These are phyloP conservation scores for Sarcodon sp. DNA, from an alignment of 768 basidiomycete genomes.

Conservation along the genomic window DNA sequence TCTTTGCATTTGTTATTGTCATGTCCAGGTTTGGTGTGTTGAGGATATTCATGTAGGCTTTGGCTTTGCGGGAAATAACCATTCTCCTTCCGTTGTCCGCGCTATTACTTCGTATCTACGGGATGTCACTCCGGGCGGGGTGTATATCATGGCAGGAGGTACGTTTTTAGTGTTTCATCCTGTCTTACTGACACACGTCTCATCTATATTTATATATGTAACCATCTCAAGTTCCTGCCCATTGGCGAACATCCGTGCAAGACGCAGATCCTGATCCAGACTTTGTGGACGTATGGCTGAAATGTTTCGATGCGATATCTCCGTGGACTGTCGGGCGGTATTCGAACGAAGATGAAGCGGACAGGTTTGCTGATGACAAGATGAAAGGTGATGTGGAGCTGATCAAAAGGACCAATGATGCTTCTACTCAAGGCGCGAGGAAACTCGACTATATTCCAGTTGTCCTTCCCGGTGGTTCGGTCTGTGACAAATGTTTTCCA, in stretches of 20 bases:
- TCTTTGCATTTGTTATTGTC: conserved; percentile 1
- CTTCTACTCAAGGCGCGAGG: conserved; percentile 16
- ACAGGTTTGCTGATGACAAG: conserved; percentile 45
- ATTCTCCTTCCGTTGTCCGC: conserved; percentile 48
- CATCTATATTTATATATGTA: neutral
- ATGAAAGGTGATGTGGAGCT: conserved; percentile 54
- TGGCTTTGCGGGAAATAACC: conserved; percentile 48
- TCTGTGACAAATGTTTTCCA: conserved; percentile 23
- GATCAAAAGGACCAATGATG: conserved; percentile 35
- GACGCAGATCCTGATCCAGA: conserved; percentile 61
- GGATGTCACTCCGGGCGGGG: conserved; percentile 54
- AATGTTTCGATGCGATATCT: conserved; percentile 68
- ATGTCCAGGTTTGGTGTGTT: neutral
- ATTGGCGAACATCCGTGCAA: conserved; percentile 61
- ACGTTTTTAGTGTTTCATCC: neutral
- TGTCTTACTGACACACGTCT: no score
- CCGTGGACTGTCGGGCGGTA: conserved; percentile 80
- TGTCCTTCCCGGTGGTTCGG: conserved; percentile 71
- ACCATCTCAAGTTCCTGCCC: conserved; percentile 28
- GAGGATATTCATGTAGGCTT: conserved; percentile 31
- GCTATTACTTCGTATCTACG: conserved; percentile 45
- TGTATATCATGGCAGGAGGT: conserved; percentile 56
- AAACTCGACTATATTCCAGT: conserved; percentile 78
- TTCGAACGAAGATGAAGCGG: conserved; percentile 43
- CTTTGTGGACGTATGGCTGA: conserved; percentile 58